A percentile compares a stretch with the other conserved stretches of the same genome.
phyloP scores from a whole-genome alignment of 2,329 filamentous ascomycete genomes.

The Biscogniauxia marginata region DNA sequence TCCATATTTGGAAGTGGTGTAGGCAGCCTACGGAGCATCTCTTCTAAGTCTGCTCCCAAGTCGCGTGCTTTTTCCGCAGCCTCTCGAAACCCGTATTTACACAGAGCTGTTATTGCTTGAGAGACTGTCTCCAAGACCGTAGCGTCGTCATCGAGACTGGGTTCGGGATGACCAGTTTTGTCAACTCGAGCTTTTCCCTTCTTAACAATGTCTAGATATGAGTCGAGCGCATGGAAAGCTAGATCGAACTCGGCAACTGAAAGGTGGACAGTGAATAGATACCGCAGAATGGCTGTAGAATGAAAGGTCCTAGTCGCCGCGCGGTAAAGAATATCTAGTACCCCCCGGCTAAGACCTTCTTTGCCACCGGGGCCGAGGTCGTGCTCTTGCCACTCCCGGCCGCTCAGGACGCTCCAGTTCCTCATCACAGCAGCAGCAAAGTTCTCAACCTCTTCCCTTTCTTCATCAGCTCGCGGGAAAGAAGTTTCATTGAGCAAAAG shows the following conservation, averaged over 20 bases:
- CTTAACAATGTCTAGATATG: conserved; percentile 84
- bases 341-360: conserved; percentile 68
- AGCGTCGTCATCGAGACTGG: conserved; percentile 74
- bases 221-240: conserved; percentile 86
- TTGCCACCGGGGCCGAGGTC: conserved; percentile 83
- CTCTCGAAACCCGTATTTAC: conserved; percentile 72
- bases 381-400: conserved; percentile 74
- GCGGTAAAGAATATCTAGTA: conserved; percentile 85
- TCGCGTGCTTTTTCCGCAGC: conserved; percentile 78
- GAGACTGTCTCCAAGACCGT: conserved; percentile 75
- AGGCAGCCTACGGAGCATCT: conserved; percentile 66
- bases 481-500: conserved; percentile 74
- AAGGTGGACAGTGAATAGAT: conserved; percentile 84
- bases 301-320: conserved; percentile 93
- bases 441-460: conserved; percentile 74
- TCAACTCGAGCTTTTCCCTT: conserved; percentile 81
- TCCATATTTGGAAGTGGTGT: conserved; percentile 29
- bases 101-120: conserved; percentile 76
- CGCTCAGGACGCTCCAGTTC: conserved; percentile 84
- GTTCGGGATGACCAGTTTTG: conserved; percentile 71
- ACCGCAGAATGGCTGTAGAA: conserved; percentile 81
- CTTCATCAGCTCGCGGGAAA: conserved; percentile 82
- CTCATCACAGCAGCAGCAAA: conserved; percentile 77
- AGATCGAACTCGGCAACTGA: conserved; percentile 89
- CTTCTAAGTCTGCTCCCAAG: conserved; percentile 69